These are phyloP conservation scores for Podospora comata DNA, from an alignment of 495 filamentous ascomycete species.

Conservation along the genomic window DNA sequence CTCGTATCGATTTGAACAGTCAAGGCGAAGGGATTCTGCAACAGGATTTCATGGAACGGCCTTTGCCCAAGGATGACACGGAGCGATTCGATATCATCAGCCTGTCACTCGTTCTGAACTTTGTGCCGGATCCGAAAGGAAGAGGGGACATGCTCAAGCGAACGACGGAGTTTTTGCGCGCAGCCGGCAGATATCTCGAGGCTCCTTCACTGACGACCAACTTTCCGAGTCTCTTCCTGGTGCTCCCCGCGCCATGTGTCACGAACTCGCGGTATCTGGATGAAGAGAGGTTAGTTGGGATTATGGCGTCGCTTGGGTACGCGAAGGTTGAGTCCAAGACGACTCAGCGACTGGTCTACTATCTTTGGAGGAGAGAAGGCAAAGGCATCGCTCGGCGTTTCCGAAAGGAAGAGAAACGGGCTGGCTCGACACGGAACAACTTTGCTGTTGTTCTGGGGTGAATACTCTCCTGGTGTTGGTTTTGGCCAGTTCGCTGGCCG, in stretches of 20 bases:
- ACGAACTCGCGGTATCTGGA: conserved; percentile 89
- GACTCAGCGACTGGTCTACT: conserved; percentile 82
- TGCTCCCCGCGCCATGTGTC: conserved; percentile 84
- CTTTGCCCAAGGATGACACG: conserved; percentile 57
- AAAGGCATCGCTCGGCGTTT: conserved; percentile 23
- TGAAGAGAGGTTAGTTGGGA: conserved; percentile 62
- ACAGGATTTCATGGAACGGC: conserved; percentile 93
- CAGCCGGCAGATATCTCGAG: conserved; percentile 21
- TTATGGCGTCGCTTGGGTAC: conserved; percentile 79
- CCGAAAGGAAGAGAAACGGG: conserved; percentile 68
- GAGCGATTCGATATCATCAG: conserved; percentile 85
- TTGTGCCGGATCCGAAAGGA: conserved; percentile 69
- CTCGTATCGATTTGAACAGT: conserved; percentile 87
- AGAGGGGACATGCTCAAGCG: conserved; percentile 87
- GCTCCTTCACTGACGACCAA: conserved; percentile 29
- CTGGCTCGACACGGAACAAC: conserved; percentile 77
- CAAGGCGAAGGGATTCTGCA: conserved; percentile 73
- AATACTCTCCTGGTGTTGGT: conserved; percentile 3
- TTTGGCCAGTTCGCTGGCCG: neutral
- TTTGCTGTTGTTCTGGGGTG: conserved; percentile 68
- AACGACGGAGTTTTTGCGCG: conserved; percentile 61
- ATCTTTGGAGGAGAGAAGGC: conserved; percentile 63
- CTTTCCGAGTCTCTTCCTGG: conserved; percentile 83
- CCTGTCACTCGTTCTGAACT: conserved; percentile 94
- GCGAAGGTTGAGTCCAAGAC: conserved; percentile 60